Evolutionary conservation across 208 protist species (phyloP), one percentile per base, ranked within the genome.

Genomic region (Trichomonas gallinae): DNA sequence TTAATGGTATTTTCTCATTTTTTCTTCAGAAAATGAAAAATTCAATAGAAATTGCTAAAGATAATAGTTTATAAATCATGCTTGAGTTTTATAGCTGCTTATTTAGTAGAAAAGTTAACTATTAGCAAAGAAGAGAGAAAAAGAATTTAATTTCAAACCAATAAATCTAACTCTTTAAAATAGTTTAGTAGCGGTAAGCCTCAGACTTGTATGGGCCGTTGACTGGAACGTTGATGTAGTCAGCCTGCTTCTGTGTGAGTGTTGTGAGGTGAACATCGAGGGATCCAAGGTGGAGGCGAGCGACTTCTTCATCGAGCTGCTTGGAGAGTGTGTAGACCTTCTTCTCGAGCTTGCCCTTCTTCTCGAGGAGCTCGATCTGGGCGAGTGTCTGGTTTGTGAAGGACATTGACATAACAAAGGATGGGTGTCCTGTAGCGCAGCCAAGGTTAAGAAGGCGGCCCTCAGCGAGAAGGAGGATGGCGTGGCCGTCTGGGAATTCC

Each of bases 351-450:
- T 98, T 97, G 82, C 98, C 98, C 97, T 99, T 98, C 49, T 97
- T 98, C 72, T 96, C 96, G 98, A 99, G 99, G 31, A 99, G 98
- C 96, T 99, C 99, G 96, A 99, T 98, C 98, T 99, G 99, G 46
- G 99, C 99, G 21, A 99, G 98, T 96, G 99, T 99, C 98, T 99
- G 99, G 98, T 99, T 99, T 96, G 98, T 99, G 98, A 99, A 99
- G 51, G 99, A 99, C 98, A 98, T 99, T 82, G 98, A 99, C 99
- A 99, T 99, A 96, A 99, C 99, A 97, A 99, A 99, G n/a, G 98
- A 99, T 48, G 99, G 99, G 98, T 99, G 99, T 97, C 99, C 99
- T 97, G 98, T 99, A 97, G 99, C 99, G 98, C 99, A 99, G 97
- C 99, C 99, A 34, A 99, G 98, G 98, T 99, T 99, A 83, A 99